Conservation (phyloP, 345 rosid genomes). For the Rhizophora apiculata region DNA sequence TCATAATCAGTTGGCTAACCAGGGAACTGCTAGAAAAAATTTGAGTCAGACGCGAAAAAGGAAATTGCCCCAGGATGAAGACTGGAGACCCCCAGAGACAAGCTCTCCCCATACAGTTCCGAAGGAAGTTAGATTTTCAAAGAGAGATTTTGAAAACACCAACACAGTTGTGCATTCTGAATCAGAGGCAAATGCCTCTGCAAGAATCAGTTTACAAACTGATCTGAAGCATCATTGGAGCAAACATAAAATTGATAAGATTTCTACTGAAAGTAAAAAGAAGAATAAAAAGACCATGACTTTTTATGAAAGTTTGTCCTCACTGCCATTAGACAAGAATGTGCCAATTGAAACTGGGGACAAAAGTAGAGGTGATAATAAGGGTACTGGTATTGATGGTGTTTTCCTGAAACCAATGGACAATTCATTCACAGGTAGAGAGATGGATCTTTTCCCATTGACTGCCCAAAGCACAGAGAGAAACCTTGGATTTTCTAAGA, state of each 20-base stretch:
- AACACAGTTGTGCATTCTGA: constrained; percentile 32
- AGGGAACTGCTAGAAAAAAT: constrained; percentile 23
- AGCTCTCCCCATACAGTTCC: constrained; percentile 35
- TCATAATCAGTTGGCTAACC: constrained; percentile 19
- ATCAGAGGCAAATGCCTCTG: constrained; percentile 36
- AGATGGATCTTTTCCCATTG: constrained; percentile 32
- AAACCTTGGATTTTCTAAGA: constrained; percentile 38
- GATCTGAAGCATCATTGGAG: constrained; percentile 32
- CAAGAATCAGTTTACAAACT: constrained; percentile 31
- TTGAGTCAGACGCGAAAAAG: constrained; percentile 50
- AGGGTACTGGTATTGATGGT: constrained; percentile 21
- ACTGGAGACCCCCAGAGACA: constrained; percentile 32
- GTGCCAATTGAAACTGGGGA: constrained; percentile 30
- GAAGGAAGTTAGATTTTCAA: constrained; percentile 22
- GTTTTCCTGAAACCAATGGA: constrained; percentile 20
- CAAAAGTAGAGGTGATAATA: constrained; percentile 26
- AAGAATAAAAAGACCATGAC: constrained; percentile 40
- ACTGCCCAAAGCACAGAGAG: constrained; percentile 39
- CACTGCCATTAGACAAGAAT: constrained; percentile 30
- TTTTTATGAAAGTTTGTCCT: constrained; percentile 35
- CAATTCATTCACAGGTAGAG: constrained; percentile 33
- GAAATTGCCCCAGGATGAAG: constrained; percentile 46
- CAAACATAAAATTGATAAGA: constrained; percentile 38
- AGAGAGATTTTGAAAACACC: constrained; percentile 26
- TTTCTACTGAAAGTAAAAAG: constrained; percentile 42